Conservation (phyloP, 495 filamentous ascomycete genomes). For the Bryoglossum gracile region DNA sequence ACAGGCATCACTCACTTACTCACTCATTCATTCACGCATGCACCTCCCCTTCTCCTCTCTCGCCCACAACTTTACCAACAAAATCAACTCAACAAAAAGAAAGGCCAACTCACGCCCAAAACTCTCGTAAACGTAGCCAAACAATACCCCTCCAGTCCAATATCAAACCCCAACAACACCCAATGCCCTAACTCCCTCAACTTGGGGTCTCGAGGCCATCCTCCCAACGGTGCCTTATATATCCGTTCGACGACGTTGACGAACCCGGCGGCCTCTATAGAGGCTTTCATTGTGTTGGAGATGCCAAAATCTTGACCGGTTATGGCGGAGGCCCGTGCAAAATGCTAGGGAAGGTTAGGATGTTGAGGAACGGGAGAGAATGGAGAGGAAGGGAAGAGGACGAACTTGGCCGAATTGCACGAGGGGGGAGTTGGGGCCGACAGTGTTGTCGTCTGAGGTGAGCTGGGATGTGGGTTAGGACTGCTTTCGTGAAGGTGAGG, state of each 20-base stretch:
- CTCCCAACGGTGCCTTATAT: conserved; percentile 32
- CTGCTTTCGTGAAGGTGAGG: too few species aligned
- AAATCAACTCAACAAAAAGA: too few species aligned
- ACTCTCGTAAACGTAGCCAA: conserved; percentile 14
- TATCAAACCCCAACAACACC: conserved; percentile 35
- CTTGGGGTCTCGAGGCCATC: conserved; percentile 37
- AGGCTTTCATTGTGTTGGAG: conserved; percentile 21
- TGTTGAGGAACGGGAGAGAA: not conserved
- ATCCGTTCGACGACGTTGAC: conserved; percentile 24
- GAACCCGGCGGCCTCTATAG: conserved; percentile 31
- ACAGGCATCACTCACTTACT: too few species aligned
- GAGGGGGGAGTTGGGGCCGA: conserved; percentile 6
- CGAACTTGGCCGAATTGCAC: conserved; percentile 8
- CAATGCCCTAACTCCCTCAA: conserved; percentile 39
- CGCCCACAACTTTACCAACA: too few species aligned
- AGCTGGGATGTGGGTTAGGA: too few species aligned
- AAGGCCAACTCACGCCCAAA: conserved; percentile 13
- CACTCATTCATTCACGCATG: too few species aligned
- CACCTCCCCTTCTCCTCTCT: too few species aligned
- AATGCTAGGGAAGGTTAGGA: too few species aligned
- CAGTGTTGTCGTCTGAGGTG: conserved; percentile 17
- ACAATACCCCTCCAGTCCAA: conserved; percentile 33
- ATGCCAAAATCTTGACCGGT: conserved; percentile 37
- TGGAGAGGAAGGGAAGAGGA: not conserved
- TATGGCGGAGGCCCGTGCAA: too few species aligned